phyloP scores from a whole-genome alignment of 2,329 filamentous ascomycete genomes.

The Ustilaginoidea virens region DNA sequence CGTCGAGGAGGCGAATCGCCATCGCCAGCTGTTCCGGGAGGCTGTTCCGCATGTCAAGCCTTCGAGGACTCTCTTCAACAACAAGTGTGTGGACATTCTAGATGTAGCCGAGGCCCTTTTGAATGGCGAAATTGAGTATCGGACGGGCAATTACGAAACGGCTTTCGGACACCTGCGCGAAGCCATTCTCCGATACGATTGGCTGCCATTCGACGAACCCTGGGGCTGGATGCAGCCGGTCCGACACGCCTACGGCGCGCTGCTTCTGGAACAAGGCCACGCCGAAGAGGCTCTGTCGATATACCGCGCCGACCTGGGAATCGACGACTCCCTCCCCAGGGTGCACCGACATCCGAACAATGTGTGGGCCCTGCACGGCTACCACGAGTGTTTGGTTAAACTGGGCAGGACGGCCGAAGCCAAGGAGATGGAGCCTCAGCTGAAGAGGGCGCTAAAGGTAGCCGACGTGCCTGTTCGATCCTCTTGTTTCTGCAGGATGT shows the following conservation, averaged over 20 bases:
- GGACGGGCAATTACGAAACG: constrained; percentile 36
- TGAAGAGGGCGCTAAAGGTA: constrained; percentile 34
- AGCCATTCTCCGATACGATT: constrained; percentile 45
- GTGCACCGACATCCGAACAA: constrained; percentile 55
- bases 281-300: constrained; percentile 38
- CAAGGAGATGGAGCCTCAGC: constrained; percentile 18
- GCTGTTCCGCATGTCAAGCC: constrained; percentile 36
- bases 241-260: constrained; percentile 53
- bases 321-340: constrained; percentile 44
- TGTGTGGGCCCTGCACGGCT: constrained; percentile 61
- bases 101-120: constrained; percentile 51
- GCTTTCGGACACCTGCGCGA: constrained; percentile 45
- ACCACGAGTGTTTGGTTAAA: constrained; percentile 50
- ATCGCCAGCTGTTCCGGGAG: constrained; percentile 34
- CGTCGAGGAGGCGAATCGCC: constrained; percentile 35
- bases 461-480: constrained; percentile 43
- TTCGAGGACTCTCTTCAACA: constrained; percentile 36
- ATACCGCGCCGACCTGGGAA: constrained; percentile 46
- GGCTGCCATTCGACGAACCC: constrained; percentile 54
- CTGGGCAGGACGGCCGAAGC: constrained; percentile 28
- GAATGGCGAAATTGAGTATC: constrained; percentile 59
- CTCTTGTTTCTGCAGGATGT: constrained; percentile 14
- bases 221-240: constrained; percentile 72
- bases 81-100: constrained; percentile 38
- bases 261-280: constrained; percentile 51